phyloP scores from a whole-genome alignment of 2,329 filamentous ascomycete species.

The Tolypocladium sp. region DNA sequence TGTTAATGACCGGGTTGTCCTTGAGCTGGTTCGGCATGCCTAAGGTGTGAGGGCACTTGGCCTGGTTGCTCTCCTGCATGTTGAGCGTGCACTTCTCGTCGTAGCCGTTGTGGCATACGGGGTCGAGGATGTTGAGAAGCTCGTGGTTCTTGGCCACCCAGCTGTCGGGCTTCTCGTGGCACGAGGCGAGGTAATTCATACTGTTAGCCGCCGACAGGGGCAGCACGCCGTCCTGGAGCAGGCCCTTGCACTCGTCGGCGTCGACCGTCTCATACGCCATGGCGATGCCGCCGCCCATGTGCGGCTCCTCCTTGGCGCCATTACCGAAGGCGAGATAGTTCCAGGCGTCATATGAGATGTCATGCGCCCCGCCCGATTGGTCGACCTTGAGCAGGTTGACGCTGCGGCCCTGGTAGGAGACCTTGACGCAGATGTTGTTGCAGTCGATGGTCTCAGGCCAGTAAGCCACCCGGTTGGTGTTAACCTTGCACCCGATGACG shows the following conservation, averaged over 20 bases:
- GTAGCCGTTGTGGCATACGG: slow-evolving; percentile 37
- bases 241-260: slow-evolving; percentile 36
- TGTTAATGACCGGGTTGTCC: slow-evolving; percentile 36
- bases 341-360: slow-evolving; percentile 54
- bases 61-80: slow-evolving; percentile 39
- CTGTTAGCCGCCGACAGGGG: slow-evolving; percentile 47
- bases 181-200: slow-evolving; percentile 43
- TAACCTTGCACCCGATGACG: slow-evolving; percentile 50
- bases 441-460: slow-evolving; percentile 45
- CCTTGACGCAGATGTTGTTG: slow-evolving; percentile 46
- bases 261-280: slow-evolving; percentile 42
- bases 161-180: slow-evolving; percentile 32
- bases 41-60: slow-evolving; percentile 36
- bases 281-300: slow-evolving; percentile 36
- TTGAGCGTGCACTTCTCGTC: slow-evolving; percentile 43
- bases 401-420: slow-evolving; percentile 36
- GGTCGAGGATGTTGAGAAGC: slow-evolving; percentile 44
- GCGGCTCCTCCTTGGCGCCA: slow-evolving; percentile 34
- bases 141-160: slow-evolving; percentile 44
- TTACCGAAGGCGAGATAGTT: slow-evolving; percentile 45
- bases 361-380: slow-evolving; percentile 44
- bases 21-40: slow-evolving; percentile 18
- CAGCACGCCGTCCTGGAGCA: slow-evolving; percentile 41
- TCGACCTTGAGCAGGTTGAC: slow-evolving; percentile 51
- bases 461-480: slow-evolving; percentile 53